Evolutionary conservation across 75 land plant genomes (phyloP), one percentile per base, ranked within the genome.

Genomic region (Picea glauca): DNA sequence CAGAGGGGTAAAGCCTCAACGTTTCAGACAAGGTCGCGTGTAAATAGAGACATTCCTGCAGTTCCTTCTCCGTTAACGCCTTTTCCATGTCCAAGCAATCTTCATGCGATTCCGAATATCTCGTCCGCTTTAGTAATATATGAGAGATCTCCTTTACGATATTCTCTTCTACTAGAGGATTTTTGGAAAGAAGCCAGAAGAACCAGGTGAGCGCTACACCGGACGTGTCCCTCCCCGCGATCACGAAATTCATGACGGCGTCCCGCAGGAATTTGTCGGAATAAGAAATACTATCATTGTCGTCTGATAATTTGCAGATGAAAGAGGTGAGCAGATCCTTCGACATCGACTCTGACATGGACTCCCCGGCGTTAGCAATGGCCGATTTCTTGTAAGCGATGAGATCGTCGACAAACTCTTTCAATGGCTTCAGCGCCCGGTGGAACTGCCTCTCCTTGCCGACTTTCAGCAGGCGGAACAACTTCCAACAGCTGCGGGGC

Each of bases 171-270:
- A 26, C 26, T 26, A 26, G 26, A 26, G 26, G 26, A 26, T 26
- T 26, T 26, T 26, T 26, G 26, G 26, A 64, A 35, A 90, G 58
- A 33, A 88, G 68, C 84, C 87, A 89, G 83, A 91, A 91, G 83
- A 91, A 91, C 93, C 93, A 91, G 62, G 84, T 83, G 50, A 91
- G 81, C 8, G 87, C 91, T 15, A 88, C 88, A 12, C 90, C 85
- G 26, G 26, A 26, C 26, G 26, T 26, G 26, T 26, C 26, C 26
- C 26, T 26, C 26, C 26, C 26, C 54, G 94, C 94, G 31, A 92
- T 84, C 82, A 92, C 80, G 89, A 92, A 90, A 58, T 72, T 82
- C 13, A 82, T 15, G 76, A 59, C 70, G 31, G 84, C 81, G 74
- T 83, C 85, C 56, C 90, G 57, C 33, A 86, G 66, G 74, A 86